Evolutionary conservation across 352 stramenopile species (phyloP).

Genomic region (Phytophthora niederhauseri): DNA sequence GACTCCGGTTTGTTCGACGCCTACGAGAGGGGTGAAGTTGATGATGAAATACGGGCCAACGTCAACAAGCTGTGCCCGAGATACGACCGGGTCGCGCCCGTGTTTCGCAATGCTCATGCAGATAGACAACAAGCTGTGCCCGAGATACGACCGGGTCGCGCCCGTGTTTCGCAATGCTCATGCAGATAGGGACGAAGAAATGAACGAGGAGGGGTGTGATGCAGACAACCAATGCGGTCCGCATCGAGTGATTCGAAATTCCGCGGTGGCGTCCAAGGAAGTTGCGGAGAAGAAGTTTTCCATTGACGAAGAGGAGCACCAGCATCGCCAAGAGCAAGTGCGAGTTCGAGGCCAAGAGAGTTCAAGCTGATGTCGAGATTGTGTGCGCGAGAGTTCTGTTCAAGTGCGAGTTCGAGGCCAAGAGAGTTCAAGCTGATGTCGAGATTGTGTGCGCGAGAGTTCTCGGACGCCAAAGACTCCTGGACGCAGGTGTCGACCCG

Average conservation of each 20-base stretch:
- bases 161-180: not conserved
- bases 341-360: not conserved
- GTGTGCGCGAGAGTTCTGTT: constrained; percentile 1
- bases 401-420: not conserved
- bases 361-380: constrained; percentile 7
- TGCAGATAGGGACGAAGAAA: not conserved
- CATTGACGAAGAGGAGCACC: constrained; percentile 6
- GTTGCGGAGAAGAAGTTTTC: not conserved
- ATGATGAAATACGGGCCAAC: not conserved
- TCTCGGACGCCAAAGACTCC: constrained; percentile 7
- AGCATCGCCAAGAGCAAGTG: constrained; percentile 5
- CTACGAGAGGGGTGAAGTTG: constrained; percentile 1
- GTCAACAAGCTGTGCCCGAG: not conserved
- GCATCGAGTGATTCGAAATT: not conserved
- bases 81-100: not conserved
- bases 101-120: not conserved
- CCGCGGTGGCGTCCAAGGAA: not conserved
- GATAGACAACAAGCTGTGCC: too few species aligned
- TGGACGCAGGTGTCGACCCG: constrained; percentile 3
- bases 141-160: not conserved
- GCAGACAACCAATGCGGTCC: not conserved
- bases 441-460: constrained; percentile 4
- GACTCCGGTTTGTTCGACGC: not conserved
- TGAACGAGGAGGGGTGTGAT: not conserved
- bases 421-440: constrained; percentile 3